Evolutionary conservation across 139 green algal genomes (phyloP), one percentile per base, ranked within the genome.

Genomic region (Micractinium conductrix): DNA sequence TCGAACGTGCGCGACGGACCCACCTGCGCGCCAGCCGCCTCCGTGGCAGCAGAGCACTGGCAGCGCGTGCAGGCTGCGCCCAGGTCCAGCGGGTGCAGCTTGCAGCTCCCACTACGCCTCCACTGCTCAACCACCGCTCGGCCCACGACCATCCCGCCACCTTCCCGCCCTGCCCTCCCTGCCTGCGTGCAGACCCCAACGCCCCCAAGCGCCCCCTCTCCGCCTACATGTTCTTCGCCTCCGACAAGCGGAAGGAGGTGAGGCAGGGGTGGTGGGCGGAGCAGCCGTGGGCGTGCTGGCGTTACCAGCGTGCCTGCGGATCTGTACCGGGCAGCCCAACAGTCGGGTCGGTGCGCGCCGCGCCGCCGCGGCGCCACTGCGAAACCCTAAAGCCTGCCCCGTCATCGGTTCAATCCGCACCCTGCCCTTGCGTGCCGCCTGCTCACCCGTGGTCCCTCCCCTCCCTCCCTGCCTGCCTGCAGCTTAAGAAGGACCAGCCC

Each of bases 211-310:
- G 73, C 17, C 45, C 45, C 50, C 79, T 78, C 53, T 83, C 74
- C 28, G 86, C 81, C 45, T 89, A 89, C 86, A 79, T 89, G n/a
- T 80, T 72, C 86, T 89, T 82, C 50, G 72, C 65, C 3, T n/a
- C 43, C 3, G 74, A 87, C 33, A 62, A 70, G 14, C 80, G 86
- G 33, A 40, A 75, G 26, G 50, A 89, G 85, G 69, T 86, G 68
- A 43, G 82, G 3, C 35, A 9, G 19, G 53, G 19, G 19, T 62
- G 53, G 19, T 62, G 8, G n/a, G n/a, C 53, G 2, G 8, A 62
- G 19, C 53, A 30, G 53, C 8, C 12, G 53, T 21, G 26, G 26
- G 19, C 10, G 53, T 2, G 53, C 53, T 62, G 53, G 53, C n/a
- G n/a, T n/a, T n/a, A 16, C 53, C 53, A 33, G n/a, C 63, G 60